Base-by-base conservation (phyloP, 1,139 yeast species). In the Taphrina deformans region DNA sequence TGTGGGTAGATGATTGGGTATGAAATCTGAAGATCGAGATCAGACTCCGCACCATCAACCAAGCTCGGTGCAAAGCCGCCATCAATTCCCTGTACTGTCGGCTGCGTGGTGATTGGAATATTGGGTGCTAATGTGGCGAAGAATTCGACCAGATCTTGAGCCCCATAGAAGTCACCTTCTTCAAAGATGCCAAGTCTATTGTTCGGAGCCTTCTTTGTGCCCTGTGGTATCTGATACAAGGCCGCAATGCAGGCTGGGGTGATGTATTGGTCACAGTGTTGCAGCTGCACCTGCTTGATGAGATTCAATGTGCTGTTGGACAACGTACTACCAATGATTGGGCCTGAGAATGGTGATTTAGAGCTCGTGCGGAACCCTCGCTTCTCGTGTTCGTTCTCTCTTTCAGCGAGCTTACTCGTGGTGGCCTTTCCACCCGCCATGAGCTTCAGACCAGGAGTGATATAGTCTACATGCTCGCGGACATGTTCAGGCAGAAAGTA, bases 1-100 rank as follows among this genome's bases (percentile, higher is more conserved):
- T 45, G 46, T 16, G 53, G 44, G 18, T 58, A 50, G n/a, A 50
- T 51, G 29, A 58, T 35, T 5, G 62, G 24, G 12, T 44, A 26
- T 5, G 55, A 50, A 23, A 44, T 44, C 33, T 58, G 55, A 6
- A 58, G 55, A 35, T 58, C 62, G 12, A 58, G 51, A n/a, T 31
- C 45, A 21, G 62, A 48, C 29, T 58, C 62, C 10, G 44, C 45
- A 5, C 35, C 48, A 21, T 50, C 62, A 4, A 21, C 33, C n/a
- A 27, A 27, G 4, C 27, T 50, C n/a, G 53, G 40, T 24, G 51
- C 41, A 24, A 31, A 38, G 24, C 52, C 46, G 18, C 35, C 24
- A 21, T 41, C 62, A 6, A 23, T 24, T 6, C 35, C 45, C 16
- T 21, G 35, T 1, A 41, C 40, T 3, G 45, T 45, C 16, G 41